Evolutionary conservation across 2,329 filamentous ascomycete genomes (phyloP).

Genomic region (Alternaria hordeiaustralica): DNA sequence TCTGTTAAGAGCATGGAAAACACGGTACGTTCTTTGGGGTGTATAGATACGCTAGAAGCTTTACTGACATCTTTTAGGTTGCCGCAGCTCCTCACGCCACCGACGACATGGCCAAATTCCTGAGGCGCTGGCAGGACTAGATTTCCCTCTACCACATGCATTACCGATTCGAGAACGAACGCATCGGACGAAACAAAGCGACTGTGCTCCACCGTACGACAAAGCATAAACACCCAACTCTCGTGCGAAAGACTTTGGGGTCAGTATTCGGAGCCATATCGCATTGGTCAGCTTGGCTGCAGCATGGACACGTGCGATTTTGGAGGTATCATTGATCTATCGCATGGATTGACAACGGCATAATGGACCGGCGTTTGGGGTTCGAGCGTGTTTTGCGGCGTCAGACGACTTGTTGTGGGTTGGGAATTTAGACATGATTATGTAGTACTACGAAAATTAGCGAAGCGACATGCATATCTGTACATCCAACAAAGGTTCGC

Average conservation of each 20-base stretch:
- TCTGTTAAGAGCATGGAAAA: constrained; percentile 62
- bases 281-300: background rate
- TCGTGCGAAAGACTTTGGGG: background rate
- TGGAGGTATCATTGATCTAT: background rate
- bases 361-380: constrained; percentile 15
- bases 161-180: background rate
- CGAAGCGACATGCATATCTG: background rate
- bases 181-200: background rate
- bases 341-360: background rate
- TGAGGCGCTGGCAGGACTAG: constrained; percentile 67
- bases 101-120: constrained; percentile 63
- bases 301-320: background rate
- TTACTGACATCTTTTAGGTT: constrained; percentile 52
- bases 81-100: constrained; percentile 59
- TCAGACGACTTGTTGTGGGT: background rate
- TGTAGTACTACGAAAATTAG: constrained; percentile 9
- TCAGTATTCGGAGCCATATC: background rate
- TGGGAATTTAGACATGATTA: constrained; percentile 11
- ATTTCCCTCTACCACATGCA: background rate
- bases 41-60: background rate
- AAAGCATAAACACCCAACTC: background rate
- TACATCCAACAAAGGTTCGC: background rate
- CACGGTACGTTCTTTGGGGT: constrained; percentile 56
- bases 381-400: constrained; percentile 2
- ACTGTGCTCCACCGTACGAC: background rate